Base-by-base conservation (phyloP, 1,284 basidiomycete genomes). In the Naganishia liquefaciens region DNA sequence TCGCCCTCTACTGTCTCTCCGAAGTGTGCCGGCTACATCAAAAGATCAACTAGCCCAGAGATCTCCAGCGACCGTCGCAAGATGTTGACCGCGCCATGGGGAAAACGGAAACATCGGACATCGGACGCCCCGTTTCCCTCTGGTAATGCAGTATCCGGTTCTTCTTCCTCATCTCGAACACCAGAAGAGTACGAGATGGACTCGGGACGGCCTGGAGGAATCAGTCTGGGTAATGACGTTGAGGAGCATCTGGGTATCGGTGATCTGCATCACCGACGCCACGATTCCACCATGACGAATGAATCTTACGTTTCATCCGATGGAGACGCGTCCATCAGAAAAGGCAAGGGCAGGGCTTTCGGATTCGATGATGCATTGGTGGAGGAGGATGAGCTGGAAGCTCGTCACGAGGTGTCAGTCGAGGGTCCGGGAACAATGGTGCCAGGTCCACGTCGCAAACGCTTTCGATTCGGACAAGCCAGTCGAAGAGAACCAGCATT, bases 251-350 rank as follows among this genome's bases (percentile, higher is more conserved):
- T 40, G 25, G 23, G 37, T 15, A 21, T 15, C 25, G 25, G 42
- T 9, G 53, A 9, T 6, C 39, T 54, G 25, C 53, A 54, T 27
- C 53, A 54, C 28, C 53, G 53, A 10, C 33, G 40, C 7, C 53
- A 54, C 23, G 53, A 54, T 25, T 54, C 53, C 15, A 39, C n/a
- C 40, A 27, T 54, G 53, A 54, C 53, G 53, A 39, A 54, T 7
- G 27, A 28, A 17, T 54, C 53, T 19, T 54, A 40, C 21, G 39
- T 25, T 6, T 54, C 40, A 21, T 27, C 53, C 4, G 25, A 40
- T 11, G 53, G 37, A 21, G 53, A 54, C 27, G 33, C 53, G 0
- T 43, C 53, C 19, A 28, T 54, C 17, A 21, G 53, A 1, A 54
- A 54, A 15, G 53, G 39, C 17, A 54, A 54, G 25, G 25, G 17